Base-by-base conservation (phyloP, 2,329 filamentous ascomycete genomes). In the Xylaria sp. region DNA sequence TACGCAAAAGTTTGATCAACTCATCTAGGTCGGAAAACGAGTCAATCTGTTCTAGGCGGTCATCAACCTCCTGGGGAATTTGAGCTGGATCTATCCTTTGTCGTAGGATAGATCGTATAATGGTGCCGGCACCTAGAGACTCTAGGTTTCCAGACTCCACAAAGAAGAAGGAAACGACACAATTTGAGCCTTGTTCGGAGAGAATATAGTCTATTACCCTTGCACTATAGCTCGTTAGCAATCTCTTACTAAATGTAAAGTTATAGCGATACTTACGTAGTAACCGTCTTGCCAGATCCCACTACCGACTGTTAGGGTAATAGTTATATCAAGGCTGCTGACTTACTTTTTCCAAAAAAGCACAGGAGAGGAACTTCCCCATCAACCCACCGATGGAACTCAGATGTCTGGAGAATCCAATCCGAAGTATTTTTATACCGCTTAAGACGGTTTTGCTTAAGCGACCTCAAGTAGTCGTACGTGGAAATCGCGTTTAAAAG, bases 401-500 rank as follows among this genome's bases (percentile, higher is more conserved):
- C 40, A 5, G 10, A 2, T 13, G 40, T 44, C 11, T 44, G 40
- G 13, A 44, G n/a, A n/a, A 44, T 44, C 40, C 40, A 44, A 15
- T 44, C 40, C 3, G 40, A 15, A 6, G 40, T 44, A 7, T n/a
- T n/a, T 5, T 10, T 15, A n/a, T 51, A 72, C 0, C 77, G 73
- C 28, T 77, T 79, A 2, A 74, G 69, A 7, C 74, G 72, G n/a
- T 68, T 75, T 42, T 78, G 72, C 15, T 74, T 77, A 0, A 78
- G 72, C 3, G 72, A 63, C 1, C 63, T 72, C 0, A 73, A 6
- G 42, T 76, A 72, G 28, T 78, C 68, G 59, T 79, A 66, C 0
- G 66, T 63, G 3, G 72, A 81, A 6, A 81, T 65, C 0, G 65
- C 69, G 3, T 77, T 69, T 0, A 81, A 70, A 3, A 81, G 67